These are phyloP conservation scores for Leishmania aethiopica DNA, from an alignment of 208 protist genomes.

Conservation along the genomic window DNA sequence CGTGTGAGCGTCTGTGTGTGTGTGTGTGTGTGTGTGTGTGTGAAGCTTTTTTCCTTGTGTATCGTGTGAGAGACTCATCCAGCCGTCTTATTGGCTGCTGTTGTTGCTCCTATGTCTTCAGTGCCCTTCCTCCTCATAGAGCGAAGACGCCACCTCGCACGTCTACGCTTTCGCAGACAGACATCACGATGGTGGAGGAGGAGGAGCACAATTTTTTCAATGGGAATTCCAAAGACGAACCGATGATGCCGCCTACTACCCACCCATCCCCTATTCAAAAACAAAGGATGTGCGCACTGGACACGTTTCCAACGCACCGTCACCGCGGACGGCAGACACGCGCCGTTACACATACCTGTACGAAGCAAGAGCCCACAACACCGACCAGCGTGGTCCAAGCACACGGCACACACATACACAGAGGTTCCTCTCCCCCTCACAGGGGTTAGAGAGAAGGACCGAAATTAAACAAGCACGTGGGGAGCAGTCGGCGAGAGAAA, in stretches of 20 bases:
- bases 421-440: not conserved
- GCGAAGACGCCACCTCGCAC: not conserved
- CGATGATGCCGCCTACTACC: too few species aligned
- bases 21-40: too few species aligned
- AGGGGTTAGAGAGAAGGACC: not conserved
- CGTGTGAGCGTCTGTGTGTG: too few species aligned
- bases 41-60: not conserved
- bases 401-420: not conserved
- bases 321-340: not conserved
- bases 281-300: not conserved
- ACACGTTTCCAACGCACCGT: not conserved
- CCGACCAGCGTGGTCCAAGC: not conserved
- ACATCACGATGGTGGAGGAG: not conserved
- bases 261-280: not conserved
- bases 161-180: not conserved
- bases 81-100: too few species aligned
- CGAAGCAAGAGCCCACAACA: not conserved
- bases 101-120: not conserved
- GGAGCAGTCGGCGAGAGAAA: not conserved
- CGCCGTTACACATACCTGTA: not conserved
- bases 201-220: not conserved
- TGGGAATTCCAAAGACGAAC: not conserved
- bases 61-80: too few species aligned
- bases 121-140: not conserved
- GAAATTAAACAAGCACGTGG: not conserved